A percentile compares a stretch with the other conserved stretches of the same genome.
Conservation (phyloP, 2,329 filamentous ascomycete genomes). For the Hymenoscyphus scutula region DNA sequence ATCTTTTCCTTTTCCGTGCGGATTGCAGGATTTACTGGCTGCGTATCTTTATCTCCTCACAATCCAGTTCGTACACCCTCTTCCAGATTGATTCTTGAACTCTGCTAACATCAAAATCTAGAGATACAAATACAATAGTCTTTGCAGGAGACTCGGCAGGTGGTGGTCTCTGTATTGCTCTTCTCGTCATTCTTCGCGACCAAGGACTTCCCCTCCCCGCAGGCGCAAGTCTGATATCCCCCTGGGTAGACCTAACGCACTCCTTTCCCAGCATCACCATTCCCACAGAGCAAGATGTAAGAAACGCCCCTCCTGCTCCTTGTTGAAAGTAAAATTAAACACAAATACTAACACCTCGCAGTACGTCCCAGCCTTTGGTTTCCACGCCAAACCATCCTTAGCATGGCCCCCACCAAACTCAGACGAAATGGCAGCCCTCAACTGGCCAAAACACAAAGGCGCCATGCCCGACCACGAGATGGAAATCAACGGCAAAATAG, state of each 20-base stretch:
- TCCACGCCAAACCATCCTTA: constrained; percentile 80
- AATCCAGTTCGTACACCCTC: constrained; percentile 45
- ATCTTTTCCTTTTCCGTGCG: constrained; percentile 90
- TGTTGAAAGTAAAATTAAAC: too few species aligned
- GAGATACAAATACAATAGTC: constrained; percentile 72
- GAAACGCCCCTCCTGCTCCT: too few species aligned
- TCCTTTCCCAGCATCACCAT: constrained; percentile 81
- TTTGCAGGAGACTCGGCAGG: constrained; percentile 88
- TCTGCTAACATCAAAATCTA: not conserved
- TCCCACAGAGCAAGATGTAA: constrained; percentile 48
- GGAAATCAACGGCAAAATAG: constrained; percentile 63
- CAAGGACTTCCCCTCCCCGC: constrained; percentile 75
- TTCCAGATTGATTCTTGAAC: too few species aligned
- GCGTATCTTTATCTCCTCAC: constrained; percentile 78
- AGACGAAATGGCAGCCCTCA: constrained; percentile 58
- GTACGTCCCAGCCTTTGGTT: constrained; percentile 81
- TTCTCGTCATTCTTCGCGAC: constrained; percentile 76
- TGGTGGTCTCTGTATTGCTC: constrained; percentile 74
- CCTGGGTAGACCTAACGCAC: constrained; percentile 91
- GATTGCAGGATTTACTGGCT: constrained; percentile 11
- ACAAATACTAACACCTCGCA: constrained; percentile 4
- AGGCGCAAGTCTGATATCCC: constrained; percentile 82
- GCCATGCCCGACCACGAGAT: constrained; percentile 55
- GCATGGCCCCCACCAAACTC: constrained; percentile 86
- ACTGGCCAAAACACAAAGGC: constrained; percentile 28